phyloP scores from a whole-genome alignment of 768 basidiomycete genomes.

The Phylloporus scabripes region DNA sequence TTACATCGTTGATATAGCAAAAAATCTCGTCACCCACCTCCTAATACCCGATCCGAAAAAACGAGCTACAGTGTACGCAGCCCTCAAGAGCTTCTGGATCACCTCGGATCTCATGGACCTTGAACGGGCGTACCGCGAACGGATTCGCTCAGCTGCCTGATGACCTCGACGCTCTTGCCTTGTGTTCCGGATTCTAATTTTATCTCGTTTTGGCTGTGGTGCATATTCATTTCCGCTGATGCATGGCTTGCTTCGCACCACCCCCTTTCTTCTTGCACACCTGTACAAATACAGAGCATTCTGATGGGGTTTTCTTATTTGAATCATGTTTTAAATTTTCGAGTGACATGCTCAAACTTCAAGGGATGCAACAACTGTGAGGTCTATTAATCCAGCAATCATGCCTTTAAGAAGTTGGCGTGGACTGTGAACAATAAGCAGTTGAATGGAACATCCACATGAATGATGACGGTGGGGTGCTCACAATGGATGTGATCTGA shows the following conservation, averaged over 20 bases:
- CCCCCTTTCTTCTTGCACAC: not conserved
- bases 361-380: conserved; percentile 5
- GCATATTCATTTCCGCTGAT: not conserved
- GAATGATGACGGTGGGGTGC: conserved; percentile 21
- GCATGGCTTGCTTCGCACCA: not conserved
- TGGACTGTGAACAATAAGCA: conserved; percentile 52
- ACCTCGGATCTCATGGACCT: conserved; percentile 54
- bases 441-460: conserved; percentile 8
- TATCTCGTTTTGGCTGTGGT: not conserved
- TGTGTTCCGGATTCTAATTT: not conserved
- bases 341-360: conserved; percentile 1
- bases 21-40: conserved; percentile 51
- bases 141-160: conserved; percentile 33
- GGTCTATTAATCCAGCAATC: conserved; percentile 2
- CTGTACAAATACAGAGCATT: not conserved
- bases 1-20: conserved; percentile 33
- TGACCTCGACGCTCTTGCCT: conserved; percentile 4
- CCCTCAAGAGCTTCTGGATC: conserved; percentile 67
- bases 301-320: not conserved
- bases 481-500: conserved; percentile 85
- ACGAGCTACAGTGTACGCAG: conserved; percentile 59
- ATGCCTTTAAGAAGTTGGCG: conserved; percentile 80
- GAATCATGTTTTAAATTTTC: not conserved
- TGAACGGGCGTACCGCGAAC: conserved; percentile 52
- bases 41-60: conserved; percentile 51